Conservation (phyloP, 495 filamentous ascomycete genomes). For the Penicillium malachiteum region DNA sequence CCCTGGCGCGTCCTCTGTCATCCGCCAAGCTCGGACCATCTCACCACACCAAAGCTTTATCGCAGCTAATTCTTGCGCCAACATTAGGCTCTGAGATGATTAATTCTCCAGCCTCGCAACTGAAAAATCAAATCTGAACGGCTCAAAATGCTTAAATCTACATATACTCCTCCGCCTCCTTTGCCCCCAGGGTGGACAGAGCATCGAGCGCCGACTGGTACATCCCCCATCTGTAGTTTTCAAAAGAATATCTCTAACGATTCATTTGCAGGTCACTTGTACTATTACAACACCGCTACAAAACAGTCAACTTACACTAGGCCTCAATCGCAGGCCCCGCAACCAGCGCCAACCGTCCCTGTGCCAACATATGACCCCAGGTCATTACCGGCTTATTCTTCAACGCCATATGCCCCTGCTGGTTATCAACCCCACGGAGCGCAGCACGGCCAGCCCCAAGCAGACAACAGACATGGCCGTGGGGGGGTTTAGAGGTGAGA, state of each 20-base stretch:
- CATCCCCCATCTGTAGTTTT: conserved; percentile 12
- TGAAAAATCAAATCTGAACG: neutral
- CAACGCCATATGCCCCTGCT: conserved; percentile 40
- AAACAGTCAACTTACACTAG: conserved; percentile 86
- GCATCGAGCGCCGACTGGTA: conserved; percentile 84
- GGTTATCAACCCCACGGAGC: conserved; percentile 20
- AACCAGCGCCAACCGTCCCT: conserved; percentile 23
- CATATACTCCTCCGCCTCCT: conserved; percentile 49
- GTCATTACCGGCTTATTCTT: conserved; percentile 41
- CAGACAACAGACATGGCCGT: conserved; percentile 23
- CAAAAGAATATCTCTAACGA: conserved; percentile 15
- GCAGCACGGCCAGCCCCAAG: conserved; percentile 19
- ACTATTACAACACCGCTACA: conserved; percentile 85
- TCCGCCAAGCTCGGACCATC: conserved; percentile 50
- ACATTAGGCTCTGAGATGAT: conserved; percentile 7
- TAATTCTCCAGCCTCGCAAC: neutral
- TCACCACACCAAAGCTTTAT: conserved; percentile 33
- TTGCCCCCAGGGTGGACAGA: conserved; percentile 85
- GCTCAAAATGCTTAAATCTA: conserved; percentile 41
- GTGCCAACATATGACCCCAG: conserved; percentile 30
- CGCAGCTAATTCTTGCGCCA: conserved; percentile 16
- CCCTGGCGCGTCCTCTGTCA: conserved; percentile 46
- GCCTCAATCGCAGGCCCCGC: conserved; percentile 45
- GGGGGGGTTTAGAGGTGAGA: conserved; percentile 51
- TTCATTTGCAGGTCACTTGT: conserved; percentile 62